A percentile compares a stretch with the other conserved stretches of the same genome.
Conservation (phyloP, 305 asterid species). For the Lippia alba region DNA sequence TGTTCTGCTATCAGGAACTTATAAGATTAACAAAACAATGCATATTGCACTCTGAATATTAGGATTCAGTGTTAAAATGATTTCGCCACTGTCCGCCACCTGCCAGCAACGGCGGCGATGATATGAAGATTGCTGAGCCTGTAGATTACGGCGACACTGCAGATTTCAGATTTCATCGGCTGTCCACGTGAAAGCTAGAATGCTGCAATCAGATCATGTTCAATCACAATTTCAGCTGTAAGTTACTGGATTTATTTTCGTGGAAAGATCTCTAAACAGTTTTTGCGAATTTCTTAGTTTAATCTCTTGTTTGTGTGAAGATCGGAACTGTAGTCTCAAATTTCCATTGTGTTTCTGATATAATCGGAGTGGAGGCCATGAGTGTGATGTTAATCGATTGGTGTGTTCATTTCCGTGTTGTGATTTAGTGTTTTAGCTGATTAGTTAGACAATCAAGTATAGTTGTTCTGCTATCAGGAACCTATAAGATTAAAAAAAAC, state of each 20-base stretch:
- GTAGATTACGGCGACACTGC: no score
- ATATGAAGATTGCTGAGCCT: no score
- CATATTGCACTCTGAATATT: conserved; percentile 13
- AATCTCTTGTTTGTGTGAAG: neutral
- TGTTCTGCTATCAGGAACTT: neutral
- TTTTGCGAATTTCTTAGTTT: neutral
- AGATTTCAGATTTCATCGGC: no score
- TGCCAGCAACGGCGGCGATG: no score
- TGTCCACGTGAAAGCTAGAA: no score
- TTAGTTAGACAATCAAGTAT: neutral
- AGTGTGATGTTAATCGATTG: neutral
- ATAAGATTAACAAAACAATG: conserved; percentile 5
- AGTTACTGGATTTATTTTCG: neutral
- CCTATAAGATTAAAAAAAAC: neutral
- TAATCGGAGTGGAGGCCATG: neutral
- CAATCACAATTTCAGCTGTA: neutral
- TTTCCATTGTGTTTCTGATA: neutral
- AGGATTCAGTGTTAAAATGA: no score
- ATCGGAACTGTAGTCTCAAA: no score
- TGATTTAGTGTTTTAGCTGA: neutral
- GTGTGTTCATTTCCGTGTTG: neutral
- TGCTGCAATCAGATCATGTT: neutral
- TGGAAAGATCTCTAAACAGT: neutral
- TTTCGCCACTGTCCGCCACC: no score
- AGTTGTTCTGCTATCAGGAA: neutral